These are phyloP conservation scores for Alternaria incomplexa DNA, from an alignment of 2,329 filamentous ascomycete species.

Conservation along the genomic window DNA sequence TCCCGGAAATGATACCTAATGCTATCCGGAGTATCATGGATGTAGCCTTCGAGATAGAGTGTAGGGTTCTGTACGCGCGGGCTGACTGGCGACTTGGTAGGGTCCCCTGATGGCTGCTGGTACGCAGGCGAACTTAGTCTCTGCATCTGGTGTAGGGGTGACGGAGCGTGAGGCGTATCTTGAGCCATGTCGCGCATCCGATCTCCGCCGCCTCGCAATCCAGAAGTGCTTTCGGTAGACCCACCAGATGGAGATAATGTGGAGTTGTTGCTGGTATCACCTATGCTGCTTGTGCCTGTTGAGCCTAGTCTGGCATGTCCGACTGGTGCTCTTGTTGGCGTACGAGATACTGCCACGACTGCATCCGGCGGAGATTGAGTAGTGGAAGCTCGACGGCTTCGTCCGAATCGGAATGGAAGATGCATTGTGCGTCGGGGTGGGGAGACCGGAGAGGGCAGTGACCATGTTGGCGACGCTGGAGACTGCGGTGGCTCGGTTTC, in stretches of 20 bases:
- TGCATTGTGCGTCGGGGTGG: conserved; percentile 15
- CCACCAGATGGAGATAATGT: background rate
- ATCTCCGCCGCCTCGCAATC: conserved; percentile 21
- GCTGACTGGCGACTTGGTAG: background rate
- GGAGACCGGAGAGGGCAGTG: background rate
- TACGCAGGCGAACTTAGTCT: conserved; percentile 16
- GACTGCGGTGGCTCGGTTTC: background rate
- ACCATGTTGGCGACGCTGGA: conserved; percentile 5
- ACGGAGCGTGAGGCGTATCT: conserved; percentile 15
- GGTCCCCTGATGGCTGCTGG: background rate
- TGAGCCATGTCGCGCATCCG: conserved; percentile 10
- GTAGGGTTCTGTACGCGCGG: background rate
- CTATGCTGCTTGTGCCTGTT: conserved; percentile 13
- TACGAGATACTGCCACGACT: conserved; percentile 8
- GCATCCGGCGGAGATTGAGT: conserved; percentile 2
- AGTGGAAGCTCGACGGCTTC: background rate
- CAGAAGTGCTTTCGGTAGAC: conserved; percentile 20
- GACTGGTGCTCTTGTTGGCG: conserved; percentile 11
- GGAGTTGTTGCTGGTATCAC: background rate
- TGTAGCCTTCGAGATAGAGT: conserved; percentile 14
- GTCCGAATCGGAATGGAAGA: conserved; percentile 31
- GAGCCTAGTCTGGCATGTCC: conserved; percentile 8
- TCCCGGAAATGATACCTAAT: conserved; percentile 7
- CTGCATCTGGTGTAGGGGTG: conserved; percentile 26
- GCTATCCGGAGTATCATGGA: conserved; percentile 2